Evolutionary conservation across 768 basidiomycete species (phyloP), one percentile per base, ranked within the genome.

Genomic region (Wakefieldia striispora): DNA sequence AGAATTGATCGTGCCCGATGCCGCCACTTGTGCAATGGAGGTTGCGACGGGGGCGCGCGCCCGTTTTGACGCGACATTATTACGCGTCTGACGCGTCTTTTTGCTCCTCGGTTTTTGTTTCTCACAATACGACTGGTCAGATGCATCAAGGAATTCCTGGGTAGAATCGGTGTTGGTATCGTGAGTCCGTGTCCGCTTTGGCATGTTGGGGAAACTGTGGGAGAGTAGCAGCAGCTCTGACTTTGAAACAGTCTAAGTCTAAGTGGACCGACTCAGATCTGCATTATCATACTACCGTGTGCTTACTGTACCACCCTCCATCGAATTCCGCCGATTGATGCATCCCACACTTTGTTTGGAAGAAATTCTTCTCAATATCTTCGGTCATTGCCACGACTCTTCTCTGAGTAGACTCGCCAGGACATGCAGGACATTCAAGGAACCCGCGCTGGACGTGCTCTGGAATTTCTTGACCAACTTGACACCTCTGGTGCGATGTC

Each of bases 101-200:
- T 55, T 55, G 36, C 24, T 42, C 36, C 9, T 48, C 1, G 53
- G 14, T 38, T 46, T 54, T 29, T 53, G 29, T 40, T 43, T 24
- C 16, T 57, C 60, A 27, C 27, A 34, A 48, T 45, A 55, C n/a
- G 65, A 63, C 17, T 29, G 58, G 36, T 70, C 66, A 17, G 62
- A 65, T 4, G 37, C 50, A 29, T 39, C 54, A 7, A 33, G 8
- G 35, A 45, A 53, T n/a, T n/a, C n/a, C 36, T 54, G 51, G 49
- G 35, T 47, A 34, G 31, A 41, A 5, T 63, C 65, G 10, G 47
- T 49, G 33, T 57, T 58, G 11, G 49, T 20, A 35, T 19, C 16
- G 16, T 12, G 43, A 19, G 47, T 43, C n/a, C 60, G 64, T 37
- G 55, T 55, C 27, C 68, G 63, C 45, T 70, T 71, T 31, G 63